Percentiles rank a stretch among this genome's conserved stretches.
Evolutionary conservation across 208 protist genomes (phyloP).

Genomic region (Crithidia expoeki): DNA sequence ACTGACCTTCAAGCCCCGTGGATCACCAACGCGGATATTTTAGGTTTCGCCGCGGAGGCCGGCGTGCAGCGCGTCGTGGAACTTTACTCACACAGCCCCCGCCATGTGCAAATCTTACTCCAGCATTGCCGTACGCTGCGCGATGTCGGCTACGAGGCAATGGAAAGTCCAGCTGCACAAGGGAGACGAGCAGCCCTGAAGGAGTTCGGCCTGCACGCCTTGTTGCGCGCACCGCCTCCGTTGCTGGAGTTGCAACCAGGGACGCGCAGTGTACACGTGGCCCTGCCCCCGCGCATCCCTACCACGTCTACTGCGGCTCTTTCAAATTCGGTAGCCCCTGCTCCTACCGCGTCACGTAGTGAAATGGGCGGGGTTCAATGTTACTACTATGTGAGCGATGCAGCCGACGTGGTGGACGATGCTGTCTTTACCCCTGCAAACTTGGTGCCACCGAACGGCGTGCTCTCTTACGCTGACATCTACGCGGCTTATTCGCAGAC

Average conservation of each 20-base stretch:
- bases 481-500: conserved; percentile 5
- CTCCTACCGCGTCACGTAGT: conserved; percentile 8
- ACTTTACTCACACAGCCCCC: conserved; percentile 29
- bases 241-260: conserved; percentile 23
- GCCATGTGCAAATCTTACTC: conserved; percentile 21
- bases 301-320: neutral
- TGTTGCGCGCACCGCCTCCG: conserved; percentile 22
- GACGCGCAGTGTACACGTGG: conserved; percentile 12
- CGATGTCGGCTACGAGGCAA: conserved; percentile 17
- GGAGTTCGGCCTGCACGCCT: conserved; percentile 17
- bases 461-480: conserved; percentile 6
- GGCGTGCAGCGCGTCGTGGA: conserved; percentile 55
- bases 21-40: conserved; percentile 5
- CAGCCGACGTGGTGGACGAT: neutral
- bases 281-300: conserved; percentile 9
- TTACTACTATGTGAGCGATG: no score
- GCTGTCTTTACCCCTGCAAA: neutral
- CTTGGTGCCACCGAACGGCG: neutral
- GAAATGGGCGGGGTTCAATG: no score
- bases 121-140: conserved; percentile 27
- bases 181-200: conserved; percentile 22
- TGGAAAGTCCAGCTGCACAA: conserved; percentile 15
- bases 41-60: conserved; percentile 39
- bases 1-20: neutral
- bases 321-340: neutral